A percentile compares a stretch with the other conserved stretches of the same genome.
phyloP scores from a whole-genome alignment of 352 stramenopile species.

The Phytophthora cactorum region DNA sequence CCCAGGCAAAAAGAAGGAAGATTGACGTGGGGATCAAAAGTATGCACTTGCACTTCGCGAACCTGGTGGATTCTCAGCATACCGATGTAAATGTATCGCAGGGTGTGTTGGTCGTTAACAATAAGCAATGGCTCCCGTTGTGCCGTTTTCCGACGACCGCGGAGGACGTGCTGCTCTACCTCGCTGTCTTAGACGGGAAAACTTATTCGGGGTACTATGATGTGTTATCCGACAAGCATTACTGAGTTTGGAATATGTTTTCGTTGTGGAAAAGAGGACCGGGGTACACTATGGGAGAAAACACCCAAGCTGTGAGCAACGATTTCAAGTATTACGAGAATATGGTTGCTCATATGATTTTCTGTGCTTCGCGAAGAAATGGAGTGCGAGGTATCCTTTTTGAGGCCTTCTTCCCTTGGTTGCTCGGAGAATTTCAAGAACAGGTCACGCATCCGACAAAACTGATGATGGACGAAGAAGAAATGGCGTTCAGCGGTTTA shows the following conservation, averaged over 20 bases:
- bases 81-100: conserved; percentile 6
- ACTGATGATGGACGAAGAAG: background rate
- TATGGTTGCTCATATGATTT: conserved; percentile 39
- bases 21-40: background rate
- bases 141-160: conserved; percentile 1
- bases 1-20: background rate
- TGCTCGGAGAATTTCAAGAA: conserved; percentile 24
- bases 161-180: conserved; percentile 30
- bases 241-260: background rate
- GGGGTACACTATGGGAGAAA: background rate
- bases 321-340: conserved; percentile 32
- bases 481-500: conserved; percentile 1
- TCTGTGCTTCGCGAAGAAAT: conserved; percentile 38
- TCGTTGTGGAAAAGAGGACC: background rate
- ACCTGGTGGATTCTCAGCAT: conserved; percentile 2
- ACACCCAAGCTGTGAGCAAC: background rate
- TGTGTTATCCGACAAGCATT: too few species aligned
- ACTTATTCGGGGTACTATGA: conserved; percentile 25
- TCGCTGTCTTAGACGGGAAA: conserved; percentile 38
- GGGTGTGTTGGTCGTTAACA: background rate
- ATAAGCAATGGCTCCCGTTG: background rate
- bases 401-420: conserved; percentile 25
- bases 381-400: conserved; percentile 35
- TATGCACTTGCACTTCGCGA: conserved; percentile 17
- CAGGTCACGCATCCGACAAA: background rate